Base-by-base conservation (phyloP, 306 rosid species). In the Neltuma alba region DNA sequence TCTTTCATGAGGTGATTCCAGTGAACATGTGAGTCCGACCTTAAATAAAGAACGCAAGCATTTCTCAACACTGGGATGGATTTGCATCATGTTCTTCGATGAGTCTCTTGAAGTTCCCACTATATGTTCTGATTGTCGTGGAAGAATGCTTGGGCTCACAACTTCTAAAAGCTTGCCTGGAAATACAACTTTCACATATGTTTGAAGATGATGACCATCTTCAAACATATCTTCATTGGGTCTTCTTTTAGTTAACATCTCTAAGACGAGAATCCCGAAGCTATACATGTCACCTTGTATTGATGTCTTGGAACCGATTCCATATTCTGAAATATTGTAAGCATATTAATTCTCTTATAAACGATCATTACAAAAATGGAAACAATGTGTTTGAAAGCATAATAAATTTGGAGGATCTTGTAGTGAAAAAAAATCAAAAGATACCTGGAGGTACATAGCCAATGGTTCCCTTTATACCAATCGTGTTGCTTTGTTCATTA, bases 271-370 rank as follows among this genome's bases (percentile, higher is more conserved):
- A 21, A 54, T 54, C 30, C 61, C 61, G 9, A 54, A 54, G 5
- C 61, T 54, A 54, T 54, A 54, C 30, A 54, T 21, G 9, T 54
- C 61, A n/a, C 61, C 61, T 23, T 54, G 61, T 21, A 10, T 54
- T 54, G 30, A n/a, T 23, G 1, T 1, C 4, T 21, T 1, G 0
- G 13, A 54, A 54, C 31, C 30, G 14, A 54, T 21, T 21, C 61
- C 61, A 54, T 54, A 54, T 54, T 54, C 61, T 54, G 61, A 54
- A 54, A 54, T 52, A 52, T 52, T 20, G 28, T 52, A 52, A n/a
- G 4, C 10, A 6, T 52, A 7, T 52, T 52, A 52, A 52, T 52
- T 52, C 0, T n/a, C 3, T 7, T 20, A 15, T 20, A n/a, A 7
- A 52, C 11, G 3, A 7, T n/a, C 27, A 52, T 0, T 48, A 2